Evolutionary conservation across 495 filamentous ascomycete species (phyloP).

Genomic region (Schizothecium vesticola): DNA sequence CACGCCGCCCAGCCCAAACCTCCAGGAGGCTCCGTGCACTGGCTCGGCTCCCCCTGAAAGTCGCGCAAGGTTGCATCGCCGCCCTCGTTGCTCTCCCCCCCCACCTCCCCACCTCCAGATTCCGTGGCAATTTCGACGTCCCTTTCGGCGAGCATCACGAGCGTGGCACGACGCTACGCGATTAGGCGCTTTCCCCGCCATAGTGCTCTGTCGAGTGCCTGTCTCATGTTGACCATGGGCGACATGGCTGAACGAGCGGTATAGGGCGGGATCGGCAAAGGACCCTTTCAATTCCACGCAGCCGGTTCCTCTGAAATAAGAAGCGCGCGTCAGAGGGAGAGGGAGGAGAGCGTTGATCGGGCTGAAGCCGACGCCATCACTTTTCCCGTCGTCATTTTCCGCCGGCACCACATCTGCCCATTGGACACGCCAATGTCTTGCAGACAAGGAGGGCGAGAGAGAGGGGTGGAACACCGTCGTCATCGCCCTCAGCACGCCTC

Average conservation of each 20-base stretch:
- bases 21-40: constrained; percentile 13
- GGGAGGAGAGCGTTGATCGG: neutral
- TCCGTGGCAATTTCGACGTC: neutral
- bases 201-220: constrained; percentile 5
- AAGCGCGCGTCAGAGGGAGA: neutral
- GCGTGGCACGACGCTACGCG: neutral
- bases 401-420: neutral
- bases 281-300: constrained; percentile 9
- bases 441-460: neutral
- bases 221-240: constrained; percentile 8
- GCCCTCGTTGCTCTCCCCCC: neutral
- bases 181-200: constrained; percentile 9
- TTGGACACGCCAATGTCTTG: neutral
- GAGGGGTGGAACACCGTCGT: neutral
- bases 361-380: neutral
- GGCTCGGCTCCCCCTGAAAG: constrained; percentile 11
- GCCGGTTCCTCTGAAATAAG: constrained; percentile 3
- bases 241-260: neutral
- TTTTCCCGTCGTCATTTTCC: neutral
- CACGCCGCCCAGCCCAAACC: constrained; percentile 17
- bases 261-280: neutral
- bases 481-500: neutral
- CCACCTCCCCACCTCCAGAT: neutral
- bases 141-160: neutral
- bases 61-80: constrained; percentile 12